Percentiles rank a stretch among this genome's conserved stretches.
Evolutionary conservation across 495 filamentous ascomycete species (phyloP).

Genomic region (Daldinia loculata): DNA sequence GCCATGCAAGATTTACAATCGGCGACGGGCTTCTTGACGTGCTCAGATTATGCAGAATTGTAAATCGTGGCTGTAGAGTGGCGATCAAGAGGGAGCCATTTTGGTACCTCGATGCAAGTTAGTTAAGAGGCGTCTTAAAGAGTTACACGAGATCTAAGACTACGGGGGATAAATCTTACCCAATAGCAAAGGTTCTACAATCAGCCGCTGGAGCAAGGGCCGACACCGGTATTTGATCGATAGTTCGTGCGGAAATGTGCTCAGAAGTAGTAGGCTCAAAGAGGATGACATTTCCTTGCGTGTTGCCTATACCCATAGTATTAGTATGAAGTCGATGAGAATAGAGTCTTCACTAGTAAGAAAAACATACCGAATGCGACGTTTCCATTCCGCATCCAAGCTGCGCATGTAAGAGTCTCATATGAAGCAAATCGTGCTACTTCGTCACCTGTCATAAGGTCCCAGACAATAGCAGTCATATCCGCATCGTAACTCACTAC

Average conservation of each 20-base stretch:
- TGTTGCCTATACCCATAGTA: constrained; percentile 68
- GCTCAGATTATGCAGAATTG: constrained; percentile 90
- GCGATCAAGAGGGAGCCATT: constrained; percentile 96
- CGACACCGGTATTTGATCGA: constrained; percentile 89
- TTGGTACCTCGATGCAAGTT: constrained; percentile 71
- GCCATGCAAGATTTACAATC: constrained; percentile 92
- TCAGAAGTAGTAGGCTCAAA: constrained; percentile 95
- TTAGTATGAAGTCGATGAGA: constrained; percentile 38
- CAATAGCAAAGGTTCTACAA: constrained; percentile 95
- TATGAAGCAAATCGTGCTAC: constrained; percentile 90
- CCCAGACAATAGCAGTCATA: constrained; percentile 96
- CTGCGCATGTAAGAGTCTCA: constrained; percentile 81
- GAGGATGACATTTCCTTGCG: constrained; percentile 90
- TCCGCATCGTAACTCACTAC: constrained; percentile 94
- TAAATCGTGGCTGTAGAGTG: constrained; percentile 89
- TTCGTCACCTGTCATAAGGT: constrained; percentile 90
- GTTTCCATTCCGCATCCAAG: constrained; percentile 98
- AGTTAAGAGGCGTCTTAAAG: constrained; percentile 34
- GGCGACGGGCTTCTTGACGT: constrained; percentile 84
- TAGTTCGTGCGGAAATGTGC: constrained; percentile 89
- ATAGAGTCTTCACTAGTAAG: not conserved
- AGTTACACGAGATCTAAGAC: constrained; percentile 21
- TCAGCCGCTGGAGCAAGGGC: constrained; percentile 90
- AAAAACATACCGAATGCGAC: constrained; percentile 84
- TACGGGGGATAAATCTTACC: constrained; percentile 62